Percentiles rank a stretch among this genome's conserved stretches.
phyloP scores from a whole-genome alignment of 1,284 basidiomycete species.

The Xanthoconium separans region DNA sequence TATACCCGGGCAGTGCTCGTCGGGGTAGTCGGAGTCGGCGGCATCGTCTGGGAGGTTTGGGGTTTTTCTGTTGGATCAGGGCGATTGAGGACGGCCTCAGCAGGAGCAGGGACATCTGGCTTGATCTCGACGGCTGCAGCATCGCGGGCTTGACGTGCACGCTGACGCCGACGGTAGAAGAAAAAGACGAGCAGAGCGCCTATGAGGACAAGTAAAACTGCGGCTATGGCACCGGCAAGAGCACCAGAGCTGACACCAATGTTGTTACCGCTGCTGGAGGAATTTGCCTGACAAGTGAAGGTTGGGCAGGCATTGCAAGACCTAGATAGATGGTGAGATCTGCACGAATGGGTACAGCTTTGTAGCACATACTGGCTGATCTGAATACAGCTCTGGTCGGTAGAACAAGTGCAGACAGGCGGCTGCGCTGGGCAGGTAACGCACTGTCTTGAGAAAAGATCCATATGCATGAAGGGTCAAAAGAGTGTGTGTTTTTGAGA shows the following conservation, averaged over 20 bases:
- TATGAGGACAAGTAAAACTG: constrained; percentile 57
- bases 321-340: constrained; percentile 38
- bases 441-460: constrained; percentile 47
- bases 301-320: constrained; percentile 54
- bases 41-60: constrained; percentile 18
- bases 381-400: constrained; percentile 55
- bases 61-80: constrained; percentile 75
- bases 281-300: constrained; percentile 32
- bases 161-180: constrained; percentile 59
- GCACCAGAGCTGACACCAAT: constrained; percentile 62
- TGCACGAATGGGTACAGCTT: neutral
- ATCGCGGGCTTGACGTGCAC: constrained; percentile 27
- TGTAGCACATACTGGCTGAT: constrained; percentile 51
- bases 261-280: constrained; percentile 6
- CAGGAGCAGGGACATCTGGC: constrained; percentile 65
- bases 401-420: constrained; percentile 51
- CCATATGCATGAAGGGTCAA: constrained; percentile 48
- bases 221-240: constrained; percentile 72
- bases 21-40: constrained; percentile 27
- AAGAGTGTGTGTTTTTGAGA: constrained; percentile 33
- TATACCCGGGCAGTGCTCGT: constrained; percentile 48
- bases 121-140: constrained; percentile 42
- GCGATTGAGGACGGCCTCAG: constrained; percentile 72
- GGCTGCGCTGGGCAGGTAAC: constrained; percentile 41
- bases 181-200: constrained; percentile 51